phyloP scores from a whole-genome alignment of 495 filamentous ascomycete species.

The Astrothelium subdiscretum region DNA sequence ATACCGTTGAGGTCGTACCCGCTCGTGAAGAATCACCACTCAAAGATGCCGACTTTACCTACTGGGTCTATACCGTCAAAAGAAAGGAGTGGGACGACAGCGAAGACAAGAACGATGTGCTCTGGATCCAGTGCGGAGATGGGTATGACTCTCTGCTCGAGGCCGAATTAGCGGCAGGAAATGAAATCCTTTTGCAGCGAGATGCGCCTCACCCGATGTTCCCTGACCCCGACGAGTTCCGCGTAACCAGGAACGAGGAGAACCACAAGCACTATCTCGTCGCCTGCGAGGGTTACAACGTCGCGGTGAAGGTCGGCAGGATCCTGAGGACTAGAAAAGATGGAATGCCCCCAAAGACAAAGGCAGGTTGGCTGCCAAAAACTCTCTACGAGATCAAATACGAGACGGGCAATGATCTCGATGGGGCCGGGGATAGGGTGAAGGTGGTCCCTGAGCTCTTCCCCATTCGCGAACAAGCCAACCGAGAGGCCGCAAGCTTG shows the following conservation, averaged over 20 bases:
- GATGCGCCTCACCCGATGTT: neutral
- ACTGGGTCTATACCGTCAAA: neutral
- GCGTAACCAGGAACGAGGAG: neutral
- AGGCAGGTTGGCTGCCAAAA: neutral
- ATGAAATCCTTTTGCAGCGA: neutral
- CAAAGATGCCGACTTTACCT: neutral
- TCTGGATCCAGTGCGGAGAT: neutral
- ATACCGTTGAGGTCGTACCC: neutral
- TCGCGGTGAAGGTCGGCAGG: neutral
- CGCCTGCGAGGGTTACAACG: neutral
- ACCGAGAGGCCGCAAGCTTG: neutral
- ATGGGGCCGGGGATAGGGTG: neutral
- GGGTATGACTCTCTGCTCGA: neutral
- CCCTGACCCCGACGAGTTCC: neutral
- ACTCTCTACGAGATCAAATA: neutral
- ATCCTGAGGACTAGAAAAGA: neutral
- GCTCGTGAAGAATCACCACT: neutral
- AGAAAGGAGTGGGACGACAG: neutral
- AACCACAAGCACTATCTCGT: neutral
- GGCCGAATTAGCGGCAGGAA: neutral
- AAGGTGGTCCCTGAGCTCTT: neutral
- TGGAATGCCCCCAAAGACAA: neutral
- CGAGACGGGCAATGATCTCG: neutral
- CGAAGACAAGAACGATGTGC: neutral
- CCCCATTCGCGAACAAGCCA: neutral